Evolutionary conservation across 106 monocot genomes (phyloP).

Genomic region (Allium sativum): DNA sequence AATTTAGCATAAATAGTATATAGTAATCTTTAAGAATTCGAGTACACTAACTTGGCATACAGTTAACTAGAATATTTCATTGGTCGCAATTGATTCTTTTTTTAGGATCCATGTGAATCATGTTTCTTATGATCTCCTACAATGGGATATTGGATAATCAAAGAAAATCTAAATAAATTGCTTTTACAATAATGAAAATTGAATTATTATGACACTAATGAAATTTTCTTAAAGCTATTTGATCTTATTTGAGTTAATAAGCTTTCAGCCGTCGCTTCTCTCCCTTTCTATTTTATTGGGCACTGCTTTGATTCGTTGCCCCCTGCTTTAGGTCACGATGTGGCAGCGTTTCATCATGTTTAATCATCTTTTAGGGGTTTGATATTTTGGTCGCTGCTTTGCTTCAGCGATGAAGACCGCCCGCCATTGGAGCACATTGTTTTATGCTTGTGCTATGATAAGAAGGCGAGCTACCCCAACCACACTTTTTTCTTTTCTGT

Average conservation of each 20-base stretch:
- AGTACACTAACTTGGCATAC: no score
- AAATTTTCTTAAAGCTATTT: no score
- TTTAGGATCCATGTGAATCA: no score
- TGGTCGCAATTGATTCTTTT: no score
- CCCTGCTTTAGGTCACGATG: not conserved
- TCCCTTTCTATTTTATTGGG: not conserved
- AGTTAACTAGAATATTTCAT: no score
- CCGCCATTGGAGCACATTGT: not conserved
- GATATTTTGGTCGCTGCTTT: not conserved
- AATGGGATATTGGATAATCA: no score
- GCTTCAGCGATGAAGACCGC: constrained; percentile 2
- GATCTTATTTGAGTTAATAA: constrained; percentile 2
- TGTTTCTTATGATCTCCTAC: no score
- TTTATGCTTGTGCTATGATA: not conserved
- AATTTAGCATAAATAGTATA: no score
- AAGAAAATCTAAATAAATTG: no score
- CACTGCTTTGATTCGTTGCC: not conserved
- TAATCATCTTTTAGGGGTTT: not conserved
- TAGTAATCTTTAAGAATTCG: no score
- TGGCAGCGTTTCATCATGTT: not conserved
- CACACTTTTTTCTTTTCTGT: not conserved
- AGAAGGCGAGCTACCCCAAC: not conserved
- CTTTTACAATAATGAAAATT: no score
- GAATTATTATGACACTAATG: no score
- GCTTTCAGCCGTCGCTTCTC: not conserved